Evolutionary conservation across 306 rosid genomes (phyloP).

Genomic region (Malus fusca): DNA sequence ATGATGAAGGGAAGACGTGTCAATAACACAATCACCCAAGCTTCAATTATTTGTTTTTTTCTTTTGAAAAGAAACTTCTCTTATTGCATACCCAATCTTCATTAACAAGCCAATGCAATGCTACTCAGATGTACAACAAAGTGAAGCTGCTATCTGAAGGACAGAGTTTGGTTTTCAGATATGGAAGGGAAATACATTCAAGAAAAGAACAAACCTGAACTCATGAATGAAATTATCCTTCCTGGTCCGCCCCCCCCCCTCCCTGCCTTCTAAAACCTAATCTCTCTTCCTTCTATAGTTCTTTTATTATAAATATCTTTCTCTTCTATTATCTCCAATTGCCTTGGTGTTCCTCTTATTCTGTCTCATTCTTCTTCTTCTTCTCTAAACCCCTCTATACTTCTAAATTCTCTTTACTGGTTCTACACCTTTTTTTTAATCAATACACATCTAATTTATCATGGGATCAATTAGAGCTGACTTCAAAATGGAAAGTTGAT

Average conservation of each 20-base stretch:
- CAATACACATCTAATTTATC: no score
- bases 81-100: not conserved
- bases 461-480: not conserved
- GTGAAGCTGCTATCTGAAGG: not conserved
- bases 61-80: not conserved
- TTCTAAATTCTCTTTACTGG: not conserved
- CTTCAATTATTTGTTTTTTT: not conserved
- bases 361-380: not conserved
- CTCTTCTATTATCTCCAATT: not conserved
- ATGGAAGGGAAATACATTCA: not conserved
- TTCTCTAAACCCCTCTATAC: not conserved
- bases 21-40: not conserved
- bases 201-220: not conserved
- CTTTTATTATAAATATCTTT: not conserved
- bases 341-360: not conserved
- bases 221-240: not conserved
- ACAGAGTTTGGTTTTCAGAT: not conserved
- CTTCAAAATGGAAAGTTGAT: not conserved
- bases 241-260: not conserved
- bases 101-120: not conserved
- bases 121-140: not conserved
- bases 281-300: not conserved
- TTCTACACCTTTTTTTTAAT: not conserved
- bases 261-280: not conserved
- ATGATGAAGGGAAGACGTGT: not conserved